Base-by-base conservation (phyloP, 352 stramenopile species). In the Saprolegnia parasitica region DNA sequence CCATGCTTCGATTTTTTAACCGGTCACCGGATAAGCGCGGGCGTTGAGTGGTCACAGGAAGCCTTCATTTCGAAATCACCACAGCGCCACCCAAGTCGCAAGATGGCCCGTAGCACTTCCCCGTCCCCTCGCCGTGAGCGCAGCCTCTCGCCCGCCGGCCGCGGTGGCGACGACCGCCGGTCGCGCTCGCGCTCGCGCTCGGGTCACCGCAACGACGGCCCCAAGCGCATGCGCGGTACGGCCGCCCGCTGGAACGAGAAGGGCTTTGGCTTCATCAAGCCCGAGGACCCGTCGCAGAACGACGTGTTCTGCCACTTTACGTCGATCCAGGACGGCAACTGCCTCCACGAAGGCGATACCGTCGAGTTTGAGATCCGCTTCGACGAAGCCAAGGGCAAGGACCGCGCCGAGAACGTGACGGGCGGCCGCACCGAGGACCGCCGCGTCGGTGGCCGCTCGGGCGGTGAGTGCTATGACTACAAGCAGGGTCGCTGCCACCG, bases 231-330 rank as follows among this genome's bases (percentile, higher is more conserved):
- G 23, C 24, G 15, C 18, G 63, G 63, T 54, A 70, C 47, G 13
- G 63, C 63, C 29, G 63, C 63, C 37, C 63, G 63, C 37, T 70
- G 63, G 63, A 70, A 70, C 63, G 63, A 70, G 52, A 70, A 70
- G 63, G 63, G 63, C 8, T 70, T 70, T 39, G 63, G 63, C 18
- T 70, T 70, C 54, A 70, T 70, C 39, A 70, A 70, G 63, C 63
- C 63, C 49, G 46, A 70, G 20, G 63, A 70, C 35, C 42, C 42
- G 20, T 37, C 50, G 10, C 42, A 70, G 52, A 60, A 60, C 24
- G 63, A 70, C 35, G 63, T 70, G 18, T 70, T 70, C 29, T 70
- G 63, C 63, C 63, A 70, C 46, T 70, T 70, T 47, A 55, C 63
- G 24, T 55, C 63, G 20, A 70, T 70, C 54, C 54, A 70, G 54